Evolutionary conservation across 306 rosid genomes (phyloP), one percentile per base, ranked within the genome.

Genomic region (Gynostemma pentaphyllum): DNA sequence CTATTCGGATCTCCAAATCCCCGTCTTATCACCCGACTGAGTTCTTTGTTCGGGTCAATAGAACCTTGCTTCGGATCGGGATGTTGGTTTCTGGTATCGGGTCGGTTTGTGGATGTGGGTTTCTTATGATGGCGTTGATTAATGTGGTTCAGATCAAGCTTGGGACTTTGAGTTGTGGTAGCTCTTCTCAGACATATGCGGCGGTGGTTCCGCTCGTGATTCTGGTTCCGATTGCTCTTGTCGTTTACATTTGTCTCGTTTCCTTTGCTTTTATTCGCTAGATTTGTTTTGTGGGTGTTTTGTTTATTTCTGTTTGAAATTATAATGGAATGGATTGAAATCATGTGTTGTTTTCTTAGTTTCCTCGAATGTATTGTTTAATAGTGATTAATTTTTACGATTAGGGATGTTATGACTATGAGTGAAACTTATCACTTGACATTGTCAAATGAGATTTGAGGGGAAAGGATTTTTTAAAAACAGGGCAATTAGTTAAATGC

Each of bases 91-190:
- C 98, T 5, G 89, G 90, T 11, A 12, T 59, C 21, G 92, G 95
- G 15, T 91, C 96, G 23, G 83, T 82, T 39, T 13, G 16, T 16
- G 94, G 98, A 1, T 88, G 89, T 18, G 73, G 41, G 6, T 92
- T 88, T 54, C 75, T 92, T 29, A 88, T 79, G 94, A 52, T 88
- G 69, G 96, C 94, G 0, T 71, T 86, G 3, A 74, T 76, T 36
- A 84, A 88, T 29, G 94, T 92, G 14, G 96, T 72, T 13, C 98
- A 92, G 90, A 82, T 92, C 81, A 88, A 92, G 79, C 94, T 88
- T 3, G 98, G 98, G 4, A 79, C 90, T 6, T 68, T 86, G 32
- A 76, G 87, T 16, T 88, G 98, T 51, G 95, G 96, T 0, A 75
- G 79, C 76, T 64, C 74, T 2, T 64, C 74, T 2, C 72, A 79